These are phyloP conservation scores for Tagetes erecta DNA, from an alignment of 129 eudicot species.

Conservation along the genomic window DNA sequence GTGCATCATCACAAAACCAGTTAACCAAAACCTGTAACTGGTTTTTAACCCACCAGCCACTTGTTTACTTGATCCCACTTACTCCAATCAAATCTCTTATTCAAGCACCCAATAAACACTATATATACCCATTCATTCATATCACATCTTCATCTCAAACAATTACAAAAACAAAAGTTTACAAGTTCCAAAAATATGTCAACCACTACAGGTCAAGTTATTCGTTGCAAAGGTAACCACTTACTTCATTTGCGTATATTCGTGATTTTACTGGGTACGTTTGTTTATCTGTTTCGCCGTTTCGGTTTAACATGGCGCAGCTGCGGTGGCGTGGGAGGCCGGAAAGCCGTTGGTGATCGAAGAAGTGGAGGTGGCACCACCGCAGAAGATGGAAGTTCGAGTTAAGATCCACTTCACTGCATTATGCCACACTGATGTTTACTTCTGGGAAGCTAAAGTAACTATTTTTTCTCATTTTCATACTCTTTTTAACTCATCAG, in stretches of 20 bases:
- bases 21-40: slow-evolving; percentile 27
- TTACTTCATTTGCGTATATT: background rate
- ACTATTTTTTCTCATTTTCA: background rate
- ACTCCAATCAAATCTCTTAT: background rate
- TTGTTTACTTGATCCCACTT: background rate
- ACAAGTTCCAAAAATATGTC: slow-evolving; percentile 30
- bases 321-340: slow-evolving; percentile 93
- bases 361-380: slow-evolving; percentile 88
- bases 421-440: slow-evolving; percentile 75
- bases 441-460: slow-evolving; percentile 96
- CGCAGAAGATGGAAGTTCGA: slow-evolving; percentile 77
- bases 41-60: slow-evolving; percentile 16
- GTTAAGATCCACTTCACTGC: slow-evolving; percentile 78
- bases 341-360: slow-evolving; percentile 83
- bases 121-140: slow-evolving; percentile 16
- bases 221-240: slow-evolving; percentile 58
- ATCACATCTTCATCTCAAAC: slow-evolving; percentile 13
- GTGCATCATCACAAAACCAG: background rate
- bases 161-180: slow-evolving; percentile 3
- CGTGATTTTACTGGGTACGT: too few species aligned
- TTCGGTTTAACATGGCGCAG: slow-evolving; percentile 22
- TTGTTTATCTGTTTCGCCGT: too few species aligned
- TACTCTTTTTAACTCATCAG: too few species aligned
- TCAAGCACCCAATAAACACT: background rate
- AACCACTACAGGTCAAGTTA: slow-evolving; percentile 47